Percentiles rank a stretch among this genome's conserved stretches.
Evolutionary conservation across 2,329 filamentous ascomycete genomes (phyloP).

Genomic region (Leptoxyphium fumago): DNA sequence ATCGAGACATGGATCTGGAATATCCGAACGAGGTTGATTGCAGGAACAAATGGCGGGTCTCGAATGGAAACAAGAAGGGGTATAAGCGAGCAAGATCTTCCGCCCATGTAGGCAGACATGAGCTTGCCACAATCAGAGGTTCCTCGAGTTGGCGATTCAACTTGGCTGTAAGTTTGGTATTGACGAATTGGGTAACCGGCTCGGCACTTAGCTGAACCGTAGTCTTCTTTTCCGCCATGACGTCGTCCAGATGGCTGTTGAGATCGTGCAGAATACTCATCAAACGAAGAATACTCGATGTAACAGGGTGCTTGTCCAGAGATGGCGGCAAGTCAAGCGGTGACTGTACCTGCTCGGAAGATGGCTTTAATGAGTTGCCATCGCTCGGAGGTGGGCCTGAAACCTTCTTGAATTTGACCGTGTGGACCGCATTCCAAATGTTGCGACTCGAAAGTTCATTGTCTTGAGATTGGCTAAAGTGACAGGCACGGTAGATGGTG

Average conservation of each 20-base stretch:
- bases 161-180: conserved; percentile 95
- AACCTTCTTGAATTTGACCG: conserved; percentile 82
- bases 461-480: conserved; percentile 47
- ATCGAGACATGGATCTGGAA: conserved; percentile 89
- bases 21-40: conserved; percentile 98
- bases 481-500: conserved; percentile 88
- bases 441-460: conserved; percentile 51
- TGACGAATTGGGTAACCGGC: conserved; percentile 86
- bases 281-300: conserved; percentile 72
- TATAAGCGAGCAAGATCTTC: conserved; percentile 88
- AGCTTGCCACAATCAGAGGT: conserved; percentile 90
- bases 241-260: conserved; percentile 85
- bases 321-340: conserved; percentile 57
- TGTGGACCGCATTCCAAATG: conserved; percentile 81
- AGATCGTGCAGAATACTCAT: conserved; percentile 84
- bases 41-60: conserved; percentile 89
- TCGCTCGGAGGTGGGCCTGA: conserved; percentile 68
- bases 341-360: conserved; percentile 34
- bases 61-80: conserved; percentile 94
- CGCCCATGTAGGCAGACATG: conserved; percentile 88
- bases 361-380: conserved; percentile 24
- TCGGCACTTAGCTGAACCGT: conserved; percentile 59
- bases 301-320: conserved; percentile 67
- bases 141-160: conserved; percentile 94
- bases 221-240: conserved; percentile 64